phyloP scores from a whole-genome alignment of 2,329 filamentous ascomycete genomes.

The Colletotrichum euphorbiae region DNA sequence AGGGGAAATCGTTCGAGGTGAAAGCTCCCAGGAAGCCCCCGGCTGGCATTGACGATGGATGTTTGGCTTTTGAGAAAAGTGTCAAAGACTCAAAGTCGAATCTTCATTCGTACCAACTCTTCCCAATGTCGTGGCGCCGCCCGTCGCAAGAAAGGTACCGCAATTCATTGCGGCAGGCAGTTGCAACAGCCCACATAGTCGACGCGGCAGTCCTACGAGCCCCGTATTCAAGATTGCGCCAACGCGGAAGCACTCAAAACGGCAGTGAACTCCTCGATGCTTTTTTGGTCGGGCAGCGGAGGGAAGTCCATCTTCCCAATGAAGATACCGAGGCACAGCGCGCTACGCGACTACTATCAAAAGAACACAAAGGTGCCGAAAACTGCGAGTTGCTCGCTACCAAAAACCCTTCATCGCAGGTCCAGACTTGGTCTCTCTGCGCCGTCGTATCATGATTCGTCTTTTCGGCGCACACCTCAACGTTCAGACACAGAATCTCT shows the following conservation, averaged over 20 bases:
- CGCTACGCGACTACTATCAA: not conserved
- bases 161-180: not conserved
- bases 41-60: not conserved
- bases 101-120: not conserved
- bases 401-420: conserved; percentile 6
- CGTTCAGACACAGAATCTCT: not conserved
- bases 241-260: conserved; percentile 3
- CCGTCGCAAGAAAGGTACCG: not conserved
- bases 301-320: not conserved
- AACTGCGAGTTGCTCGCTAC: conserved; percentile 1
- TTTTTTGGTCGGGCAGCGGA: conserved; percentile 9
- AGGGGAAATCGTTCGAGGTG: not conserved
- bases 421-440: conserved; percentile 1
- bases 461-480: not conserved
- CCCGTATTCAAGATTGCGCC: conserved; percentile 34
- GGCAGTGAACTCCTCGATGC: conserved; percentile 17
- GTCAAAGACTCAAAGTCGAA: not conserved
- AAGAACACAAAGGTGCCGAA: not conserved
- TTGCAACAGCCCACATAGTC: conserved; percentile 13
- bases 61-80: not conserved
- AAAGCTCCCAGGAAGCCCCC: not conserved
- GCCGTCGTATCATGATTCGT: not conserved
- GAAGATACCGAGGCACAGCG: not conserved
- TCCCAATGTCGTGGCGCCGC: no score
- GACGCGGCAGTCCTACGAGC: conserved; percentile 28